Evolutionary conservation across 148 eudicot genomes (phyloP), one percentile per base, ranked within the genome.

Genomic region (Cornus florida): DNA sequence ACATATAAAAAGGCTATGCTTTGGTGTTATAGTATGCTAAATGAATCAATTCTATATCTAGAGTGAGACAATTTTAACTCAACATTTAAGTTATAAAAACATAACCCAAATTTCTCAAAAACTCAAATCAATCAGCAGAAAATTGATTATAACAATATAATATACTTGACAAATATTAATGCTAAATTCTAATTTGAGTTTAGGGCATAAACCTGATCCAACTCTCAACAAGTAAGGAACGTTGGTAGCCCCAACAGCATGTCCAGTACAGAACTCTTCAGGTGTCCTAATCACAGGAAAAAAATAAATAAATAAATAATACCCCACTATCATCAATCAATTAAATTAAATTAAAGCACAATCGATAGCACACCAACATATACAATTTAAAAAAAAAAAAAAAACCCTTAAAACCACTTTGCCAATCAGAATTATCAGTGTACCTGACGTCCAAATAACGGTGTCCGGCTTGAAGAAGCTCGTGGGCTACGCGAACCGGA

Each of bases 361-460:
- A 1, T 12, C 78, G 39, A 59, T 53, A 59, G 5, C 39, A 69
- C 17, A 53, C 46, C 64, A 75, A 66, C 8, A n/a, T 22, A 19
- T 12, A 2, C 17, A 68, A 39, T 32, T 0, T 2, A 3, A 3
- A 32, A 7, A 67, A 43, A 43, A 50, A 6, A 3, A 3, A 32
- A 7, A 67, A 43, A 43, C 31, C 10, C 32, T 16, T 48, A 0
- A 24, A 64, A 67, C 23, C 31, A 28, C 32, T 22, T 35, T 33
- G 33, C 14, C 0, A 53, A 53, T 14, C n/a, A n/a, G n/a, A n/a
- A 53, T 13, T 10, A 46, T n/a, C 6, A 59, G 41, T 35, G 20
- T 73, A 94, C 98, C 97, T 90, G 79, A 92, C 98, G 77, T 94
- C 98, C 84, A 94, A 87, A 78, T 88, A 91, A 64, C 83, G 92